Evolutionary conservation across 1,284 basidiomycete genomes (phyloP).

Genomic region (Fomitopsis pinicola): DNA sequence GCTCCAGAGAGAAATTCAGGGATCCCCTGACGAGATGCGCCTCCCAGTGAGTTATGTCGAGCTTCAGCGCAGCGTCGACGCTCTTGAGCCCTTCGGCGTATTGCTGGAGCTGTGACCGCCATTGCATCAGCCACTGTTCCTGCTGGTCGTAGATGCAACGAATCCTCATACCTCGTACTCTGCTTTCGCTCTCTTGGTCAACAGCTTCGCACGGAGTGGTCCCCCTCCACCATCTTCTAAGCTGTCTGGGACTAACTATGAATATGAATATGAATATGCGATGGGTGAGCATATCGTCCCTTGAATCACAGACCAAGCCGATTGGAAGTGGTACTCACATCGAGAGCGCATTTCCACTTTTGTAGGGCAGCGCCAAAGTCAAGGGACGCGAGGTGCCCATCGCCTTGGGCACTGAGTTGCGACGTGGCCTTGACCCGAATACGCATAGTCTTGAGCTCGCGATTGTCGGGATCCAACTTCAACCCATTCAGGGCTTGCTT

Average conservation of each 20-base stretch:
- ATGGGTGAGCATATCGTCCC: not conserved
- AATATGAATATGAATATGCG: too few relatives aligned
- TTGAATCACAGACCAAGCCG: too few relatives aligned
- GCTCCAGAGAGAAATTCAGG: conserved; percentile 8
- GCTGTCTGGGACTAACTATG: conserved; percentile 4
- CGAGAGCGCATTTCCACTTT: conserved; percentile 7
- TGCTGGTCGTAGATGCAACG: not conserved
- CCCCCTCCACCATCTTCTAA: conserved; percentile 12
- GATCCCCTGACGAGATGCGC: conserved; percentile 9
- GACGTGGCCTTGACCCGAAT: conserved; percentile 5
- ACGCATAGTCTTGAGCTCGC: conserved; percentile 1
- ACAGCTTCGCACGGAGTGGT: conserved; percentile 9
- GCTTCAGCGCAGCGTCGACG: conserved; percentile 8
- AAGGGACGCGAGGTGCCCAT: not conserved
- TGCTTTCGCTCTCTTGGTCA: conserved; percentile 8
- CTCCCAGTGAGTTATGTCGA: conserved; percentile 1
- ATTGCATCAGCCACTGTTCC: not conserved
- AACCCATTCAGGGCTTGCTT: conserved; percentile 2
- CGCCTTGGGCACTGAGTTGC: conserved; percentile 7
- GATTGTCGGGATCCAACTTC: conserved; percentile 14
- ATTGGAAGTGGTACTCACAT: conserved; percentile 3
- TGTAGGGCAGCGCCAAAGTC: conserved; percentile 5
- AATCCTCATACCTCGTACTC: conserved; percentile 8
- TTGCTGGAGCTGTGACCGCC: conserved; percentile 1
- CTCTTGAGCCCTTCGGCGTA: conserved; percentile 10